These are phyloP conservation scores for Phytopythium helicoides DNA, from an alignment of 352 stramenopile genomes.

Conservation along the genomic window DNA sequence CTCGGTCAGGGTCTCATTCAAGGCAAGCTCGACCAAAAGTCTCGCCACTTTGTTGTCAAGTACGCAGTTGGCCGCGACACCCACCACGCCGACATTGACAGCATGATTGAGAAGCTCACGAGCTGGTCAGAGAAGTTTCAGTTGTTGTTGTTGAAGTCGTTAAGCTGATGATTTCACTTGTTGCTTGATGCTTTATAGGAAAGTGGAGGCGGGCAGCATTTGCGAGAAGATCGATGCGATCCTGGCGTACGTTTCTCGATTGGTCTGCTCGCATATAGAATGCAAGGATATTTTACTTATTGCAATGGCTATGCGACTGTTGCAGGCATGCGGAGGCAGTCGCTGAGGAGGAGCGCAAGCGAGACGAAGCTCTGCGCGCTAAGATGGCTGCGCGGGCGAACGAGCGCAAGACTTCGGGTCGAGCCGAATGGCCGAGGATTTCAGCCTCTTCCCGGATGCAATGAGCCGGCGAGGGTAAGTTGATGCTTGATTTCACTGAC, in stretches of 20 bases:
- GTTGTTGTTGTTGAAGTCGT: no score
- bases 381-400: constrained; percentile 51
- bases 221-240: constrained; percentile 68
- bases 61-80: constrained; percentile 89
- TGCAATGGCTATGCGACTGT: no score
- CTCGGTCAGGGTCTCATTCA: constrained; percentile 73
- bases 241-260: constrained; percentile 45
- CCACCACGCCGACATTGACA: constrained; percentile 77
- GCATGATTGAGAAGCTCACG: constrained; percentile 87
- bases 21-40: constrained; percentile 91
- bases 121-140: constrained; percentile 46
- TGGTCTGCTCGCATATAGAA: no score
- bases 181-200: constrained; percentile 22
- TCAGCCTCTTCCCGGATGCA: constrained; percentile 36
- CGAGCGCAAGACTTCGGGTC: constrained; percentile 46
- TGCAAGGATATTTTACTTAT: no score
- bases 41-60: constrained; percentile 75
- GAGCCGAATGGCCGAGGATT: constrained; percentile 46
- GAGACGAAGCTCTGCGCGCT: constrained; percentile 45
- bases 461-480: constrained; percentile 49
- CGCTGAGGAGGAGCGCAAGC: constrained; percentile 42
- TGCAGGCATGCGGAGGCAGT: constrained; percentile 51
- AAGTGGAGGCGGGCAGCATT: constrained; percentile 55
- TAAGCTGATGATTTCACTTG: not conserved
- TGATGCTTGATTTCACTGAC: not conserved